Evolutionary conservation across 768 basidiomycete genomes (phyloP).

Genomic region (Boletus barrowsii): DNA sequence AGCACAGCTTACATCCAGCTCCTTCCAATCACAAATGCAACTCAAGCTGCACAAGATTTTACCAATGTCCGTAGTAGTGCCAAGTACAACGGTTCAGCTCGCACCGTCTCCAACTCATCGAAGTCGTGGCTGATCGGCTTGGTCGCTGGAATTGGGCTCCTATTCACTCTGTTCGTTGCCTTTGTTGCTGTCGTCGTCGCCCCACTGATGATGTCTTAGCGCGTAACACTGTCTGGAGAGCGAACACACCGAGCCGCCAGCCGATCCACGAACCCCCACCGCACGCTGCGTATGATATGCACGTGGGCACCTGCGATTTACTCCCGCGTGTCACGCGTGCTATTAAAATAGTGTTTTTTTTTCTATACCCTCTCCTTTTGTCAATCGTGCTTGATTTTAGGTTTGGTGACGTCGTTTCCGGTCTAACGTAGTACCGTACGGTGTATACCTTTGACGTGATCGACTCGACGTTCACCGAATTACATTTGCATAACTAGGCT

Average conservation of each 20-base stretch:
- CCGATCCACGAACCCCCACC: conserved; percentile 27
- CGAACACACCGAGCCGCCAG: conserved; percentile 14
- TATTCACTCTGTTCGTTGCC: conserved; percentile 3
- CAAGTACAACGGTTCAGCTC: too few relatives aligned
- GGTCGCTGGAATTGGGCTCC: conserved; percentile 9
- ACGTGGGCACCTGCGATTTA: conserved; percentile 14
- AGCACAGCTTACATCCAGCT: conserved; percentile 61
- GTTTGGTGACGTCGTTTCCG: too few relatives aligned
- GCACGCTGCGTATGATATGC: conserved; percentile 27
- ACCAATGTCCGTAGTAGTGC: conserved; percentile 1
- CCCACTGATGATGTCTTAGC: conserved; percentile 4
- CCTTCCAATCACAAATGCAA: conserved; percentile 51
- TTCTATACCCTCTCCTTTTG: background rate
- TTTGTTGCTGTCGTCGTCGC: conserved; percentile 11
- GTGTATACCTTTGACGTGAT: too few relatives aligned
- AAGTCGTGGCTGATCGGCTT: conserved; percentile 12
- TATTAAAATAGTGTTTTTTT: conserved; percentile 1
- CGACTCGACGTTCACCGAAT: background rate
- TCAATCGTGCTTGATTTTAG: background rate
- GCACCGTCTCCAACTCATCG: conserved; percentile 18
- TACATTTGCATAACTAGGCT: background rate
- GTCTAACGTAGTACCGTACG: too few relatives aligned
- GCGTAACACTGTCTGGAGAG: conserved; percentile 7
- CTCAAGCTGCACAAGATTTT: conserved; percentile 31
- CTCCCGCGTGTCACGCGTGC: conserved; percentile 22